Percentiles rank a stretch among this genome's conserved stretches.
Conservation (phyloP, 306 rosid genomes). For the Cucurbita maxima region DNA sequence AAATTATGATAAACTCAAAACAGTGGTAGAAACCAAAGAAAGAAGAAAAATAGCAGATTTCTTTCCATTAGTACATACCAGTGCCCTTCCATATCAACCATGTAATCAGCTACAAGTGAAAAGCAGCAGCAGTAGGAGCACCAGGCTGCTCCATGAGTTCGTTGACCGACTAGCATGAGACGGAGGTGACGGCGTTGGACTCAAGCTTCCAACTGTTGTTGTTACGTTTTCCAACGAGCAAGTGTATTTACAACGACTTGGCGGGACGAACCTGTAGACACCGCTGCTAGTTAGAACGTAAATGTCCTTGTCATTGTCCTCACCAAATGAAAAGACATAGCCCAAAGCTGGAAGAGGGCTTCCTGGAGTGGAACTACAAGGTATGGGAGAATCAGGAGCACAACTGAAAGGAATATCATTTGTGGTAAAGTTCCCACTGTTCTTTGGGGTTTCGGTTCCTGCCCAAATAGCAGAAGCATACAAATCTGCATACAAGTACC, state of each 20-base stretch:
- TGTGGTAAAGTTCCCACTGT: conserved; percentile 60
- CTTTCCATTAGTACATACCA: background rate
- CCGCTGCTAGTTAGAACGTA: conserved; percentile 51
- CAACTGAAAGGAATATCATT: conserved; percentile 52
- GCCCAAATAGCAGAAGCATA: conserved; percentile 72
- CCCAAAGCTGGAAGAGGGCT: conserved; percentile 48
- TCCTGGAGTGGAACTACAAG: conserved; percentile 36
- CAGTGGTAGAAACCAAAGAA: background rate
- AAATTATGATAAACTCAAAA: background rate
- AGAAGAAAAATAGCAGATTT: background rate
- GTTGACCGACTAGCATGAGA: conserved; percentile 17
- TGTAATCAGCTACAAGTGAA: background rate
- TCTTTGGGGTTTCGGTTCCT: conserved; percentile 45
- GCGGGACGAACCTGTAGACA: conserved; percentile 60
- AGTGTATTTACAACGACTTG: conserved; percentile 60
- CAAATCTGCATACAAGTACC: conserved; percentile 74
- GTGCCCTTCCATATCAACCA: background rate
- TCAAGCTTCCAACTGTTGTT: conserved; percentile 13
- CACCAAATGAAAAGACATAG: conserved; percentile 59
- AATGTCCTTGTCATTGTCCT: conserved; percentile 66
- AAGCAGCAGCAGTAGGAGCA: conserved; percentile 15
- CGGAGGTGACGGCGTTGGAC: conserved; percentile 17
- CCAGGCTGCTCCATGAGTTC: conserved; percentile 5
- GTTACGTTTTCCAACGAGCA: conserved; percentile 51
- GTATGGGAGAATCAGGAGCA: conserved; percentile 47